A percentile compares a stretch with the other conserved stretches of the same genome.
phyloP scores from a whole-genome alignment of 2,329 filamentous ascomycete genomes.

The Penicillium psychrosexuale region DNA sequence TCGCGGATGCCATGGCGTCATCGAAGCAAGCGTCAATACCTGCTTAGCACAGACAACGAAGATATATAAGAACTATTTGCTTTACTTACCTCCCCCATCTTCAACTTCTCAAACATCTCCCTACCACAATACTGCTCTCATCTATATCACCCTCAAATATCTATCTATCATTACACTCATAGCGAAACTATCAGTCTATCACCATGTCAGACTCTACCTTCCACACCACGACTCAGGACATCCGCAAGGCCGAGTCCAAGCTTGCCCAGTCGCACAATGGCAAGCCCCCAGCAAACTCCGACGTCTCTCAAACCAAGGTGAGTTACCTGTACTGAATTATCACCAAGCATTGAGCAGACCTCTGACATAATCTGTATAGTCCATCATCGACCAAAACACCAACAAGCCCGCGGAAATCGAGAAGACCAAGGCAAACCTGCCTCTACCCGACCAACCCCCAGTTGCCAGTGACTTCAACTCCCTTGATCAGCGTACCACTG shows the following conservation, averaged over 20 bases:
- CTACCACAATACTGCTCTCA: background rate
- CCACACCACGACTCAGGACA: constrained; percentile 49
- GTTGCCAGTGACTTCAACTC: constrained; percentile 72
- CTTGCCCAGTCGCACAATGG: constrained; percentile 41
- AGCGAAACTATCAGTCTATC: background rate
- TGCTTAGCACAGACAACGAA: background rate
- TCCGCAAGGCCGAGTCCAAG: constrained; percentile 48
- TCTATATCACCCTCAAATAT: background rate
- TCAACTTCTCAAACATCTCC: background rate
- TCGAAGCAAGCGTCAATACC: constrained; percentile 13
- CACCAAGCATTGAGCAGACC: background rate
- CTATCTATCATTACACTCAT: too few species aligned
- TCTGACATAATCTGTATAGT: constrained; percentile 23
- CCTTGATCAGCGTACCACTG: constrained; percentile 64
- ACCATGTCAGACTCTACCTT: constrained; percentile 43
- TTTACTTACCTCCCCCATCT: background rate
- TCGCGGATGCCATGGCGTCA: constrained; percentile 17
- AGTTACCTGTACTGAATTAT: background rate
- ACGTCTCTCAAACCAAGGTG: constrained; percentile 40
- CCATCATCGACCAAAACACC: constrained; percentile 40
- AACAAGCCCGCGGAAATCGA: constrained; percentile 65
- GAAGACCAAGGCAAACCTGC: constrained; percentile 67
- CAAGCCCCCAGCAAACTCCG: constrained; percentile 43
- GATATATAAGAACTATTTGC: background rate
- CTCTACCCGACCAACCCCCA: constrained; percentile 76